Conservation (phyloP, 192 early-diverging fungal species). For the Diversispora epigaea region DNA sequence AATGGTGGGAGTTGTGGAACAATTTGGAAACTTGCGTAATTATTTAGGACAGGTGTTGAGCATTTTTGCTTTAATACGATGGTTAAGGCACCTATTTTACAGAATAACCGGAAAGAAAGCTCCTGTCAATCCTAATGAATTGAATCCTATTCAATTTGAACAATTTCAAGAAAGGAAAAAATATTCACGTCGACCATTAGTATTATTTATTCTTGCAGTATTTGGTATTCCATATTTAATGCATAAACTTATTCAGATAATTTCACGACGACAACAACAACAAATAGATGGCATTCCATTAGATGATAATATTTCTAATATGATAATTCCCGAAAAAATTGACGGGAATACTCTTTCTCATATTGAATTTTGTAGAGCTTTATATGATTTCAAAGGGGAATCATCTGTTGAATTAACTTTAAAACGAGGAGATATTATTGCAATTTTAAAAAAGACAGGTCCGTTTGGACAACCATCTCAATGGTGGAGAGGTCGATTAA, state of each 20-base stretch:
- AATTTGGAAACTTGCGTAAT: slow-evolving; percentile 86
- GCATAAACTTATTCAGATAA: slow-evolving; percentile 78
- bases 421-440: slow-evolving; percentile 84
- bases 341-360: slow-evolving; percentile 44
- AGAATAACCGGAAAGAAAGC: slow-evolving; percentile 64
- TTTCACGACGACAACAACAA: slow-evolving; percentile 54
- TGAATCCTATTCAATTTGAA: slow-evolving; percentile 74
- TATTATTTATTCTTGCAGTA: slow-evolving; percentile 82
- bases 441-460: slow-evolving; percentile 82
- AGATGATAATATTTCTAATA: slow-evolving; percentile 34
- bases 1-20: slow-evolving; percentile 97
- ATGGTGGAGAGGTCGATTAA: slow-evolving; percentile 92
- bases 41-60: slow-evolving; percentile 86
- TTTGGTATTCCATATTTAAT: slow-evolving; percentile 92
- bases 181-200: slow-evolving; percentile 64
- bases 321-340: not conserved
- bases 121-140: slow-evolving; percentile 68
- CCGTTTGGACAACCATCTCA: slow-evolving; percentile 68
- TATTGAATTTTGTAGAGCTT: slow-evolving; percentile 86
- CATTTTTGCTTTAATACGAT: slow-evolving; percentile 72
- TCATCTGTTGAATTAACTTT: slow-evolving; percentile 81
- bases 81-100: slow-evolving; percentile 64
- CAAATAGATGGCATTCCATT: slow-evolving; percentile 35
- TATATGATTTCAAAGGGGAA: slow-evolving; percentile 80
- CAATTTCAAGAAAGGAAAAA: slow-evolving; percentile 64